These are phyloP conservation scores for Solanum clarkiae DNA, from an alignment of 257 asterid genomes.

Conservation along the genomic window DNA sequence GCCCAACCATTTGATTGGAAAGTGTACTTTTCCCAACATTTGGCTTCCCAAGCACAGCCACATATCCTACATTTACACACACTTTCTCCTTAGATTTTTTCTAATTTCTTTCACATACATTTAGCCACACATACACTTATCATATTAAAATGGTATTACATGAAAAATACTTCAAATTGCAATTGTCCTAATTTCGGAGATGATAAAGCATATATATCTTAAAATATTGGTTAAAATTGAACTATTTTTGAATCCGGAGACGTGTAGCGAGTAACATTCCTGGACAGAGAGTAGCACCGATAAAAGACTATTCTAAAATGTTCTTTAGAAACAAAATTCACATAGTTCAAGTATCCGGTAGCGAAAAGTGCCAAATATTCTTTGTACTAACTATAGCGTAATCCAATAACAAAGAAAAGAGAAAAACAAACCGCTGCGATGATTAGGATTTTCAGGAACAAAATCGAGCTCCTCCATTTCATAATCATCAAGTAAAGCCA, in stretches of 20 bases:
- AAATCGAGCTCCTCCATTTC: slow-evolving; percentile 83
- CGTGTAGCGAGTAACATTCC: background rate
- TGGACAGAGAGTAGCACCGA: background rate
- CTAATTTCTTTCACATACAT: background rate
- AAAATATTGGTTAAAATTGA: background rate
- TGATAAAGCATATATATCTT: background rate
- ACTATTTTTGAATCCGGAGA: background rate
- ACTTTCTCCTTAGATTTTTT: background rate
- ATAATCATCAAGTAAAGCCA: slow-evolving; percentile 71
- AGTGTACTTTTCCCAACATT: slow-evolving; percentile 94
- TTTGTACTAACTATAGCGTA: background rate
- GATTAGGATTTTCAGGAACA: slow-evolving; percentile 42
- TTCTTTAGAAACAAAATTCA: background rate
- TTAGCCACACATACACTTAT: background rate
- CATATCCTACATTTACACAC: slow-evolving; percentile 33
- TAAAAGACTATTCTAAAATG: background rate
- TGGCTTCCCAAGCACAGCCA: slow-evolving; percentile 90
- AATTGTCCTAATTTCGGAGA: background rate
- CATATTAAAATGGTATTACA: background rate
- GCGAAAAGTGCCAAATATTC: background rate
- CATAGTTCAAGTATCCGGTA: background rate
- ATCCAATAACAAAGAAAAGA: background rate
- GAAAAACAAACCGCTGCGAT: slow-evolving; percentile 50
- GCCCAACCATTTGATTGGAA: slow-evolving; percentile 88
- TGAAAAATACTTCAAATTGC: background rate